Percentiles rank a stretch among this genome's conserved stretches.
Conservation (phyloP, 2,329 filamentous ascomycete genomes). For the Diaporthe aspalathi region DNA sequence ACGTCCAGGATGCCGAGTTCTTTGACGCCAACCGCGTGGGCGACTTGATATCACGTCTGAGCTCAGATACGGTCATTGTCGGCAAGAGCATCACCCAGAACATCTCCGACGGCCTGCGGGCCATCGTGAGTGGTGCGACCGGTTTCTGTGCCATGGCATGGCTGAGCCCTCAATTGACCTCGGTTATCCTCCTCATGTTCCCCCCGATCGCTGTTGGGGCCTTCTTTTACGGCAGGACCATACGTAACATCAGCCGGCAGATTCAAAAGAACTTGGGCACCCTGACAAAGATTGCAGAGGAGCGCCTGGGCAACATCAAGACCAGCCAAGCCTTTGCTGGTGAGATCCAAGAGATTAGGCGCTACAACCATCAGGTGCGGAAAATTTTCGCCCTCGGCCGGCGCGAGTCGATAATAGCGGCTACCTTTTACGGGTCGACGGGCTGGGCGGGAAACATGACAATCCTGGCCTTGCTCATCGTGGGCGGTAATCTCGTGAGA, state of each 20-base stretch:
- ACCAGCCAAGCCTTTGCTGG: slow-evolving; percentile 97
- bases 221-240: slow-evolving; percentile 89
- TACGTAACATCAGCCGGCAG: slow-evolving; percentile 88
- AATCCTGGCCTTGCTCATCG: slow-evolving; percentile 88
- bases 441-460: slow-evolving; percentile 97
- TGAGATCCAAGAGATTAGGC: slow-evolving; percentile 87
- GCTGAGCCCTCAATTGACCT: slow-evolving; percentile 90
- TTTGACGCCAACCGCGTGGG: slow-evolving; percentile 98
- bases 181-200: slow-evolving; percentile 86
- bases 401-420: slow-evolving; percentile 87
- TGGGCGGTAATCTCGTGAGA: slow-evolving; percentile 90
- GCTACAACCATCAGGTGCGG: slow-evolving; percentile 92
- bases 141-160: slow-evolving; percentile 96
- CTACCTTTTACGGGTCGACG: slow-evolving; percentile 88
- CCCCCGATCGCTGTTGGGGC: slow-evolving; percentile 91
- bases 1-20: slow-evolving; percentile 98
- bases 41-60: slow-evolving; percentile 93
- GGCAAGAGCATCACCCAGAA: slow-evolving; percentile 99
- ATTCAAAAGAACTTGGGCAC: slow-evolving; percentile 95
- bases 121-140: slow-evolving; percentile 88
- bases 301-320: slow-evolving; percentile 95
- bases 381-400: slow-evolving; percentile 92
- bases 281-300: slow-evolving; percentile 96
- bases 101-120: slow-evolving; percentile 92
- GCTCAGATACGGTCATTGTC: slow-evolving; percentile 96